phyloP scores from a whole-genome alignment of 495 filamentous ascomycete genomes.

The Choiromyces venosus region DNA sequence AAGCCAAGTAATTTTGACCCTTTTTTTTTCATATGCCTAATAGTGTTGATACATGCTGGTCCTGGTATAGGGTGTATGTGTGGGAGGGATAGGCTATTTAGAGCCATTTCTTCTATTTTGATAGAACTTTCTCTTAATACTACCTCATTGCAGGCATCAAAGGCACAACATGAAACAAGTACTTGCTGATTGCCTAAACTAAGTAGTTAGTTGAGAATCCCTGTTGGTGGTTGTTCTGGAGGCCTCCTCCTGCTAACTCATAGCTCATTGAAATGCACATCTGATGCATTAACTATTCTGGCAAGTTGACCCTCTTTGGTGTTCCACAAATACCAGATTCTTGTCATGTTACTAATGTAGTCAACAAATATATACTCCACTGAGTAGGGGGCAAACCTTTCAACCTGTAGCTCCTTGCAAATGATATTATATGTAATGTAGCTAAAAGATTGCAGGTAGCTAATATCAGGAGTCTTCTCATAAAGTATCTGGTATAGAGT shows the following conservation, averaged over 20 bases:
- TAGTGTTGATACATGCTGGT: too few relatives aligned
- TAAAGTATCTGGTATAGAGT: neutral
- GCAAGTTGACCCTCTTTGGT: neutral
- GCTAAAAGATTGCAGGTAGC: neutral
- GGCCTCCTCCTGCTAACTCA: neutral
- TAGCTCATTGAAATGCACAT: neutral
- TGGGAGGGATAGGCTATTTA: too few relatives aligned
- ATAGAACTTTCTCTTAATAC: too few relatives aligned
- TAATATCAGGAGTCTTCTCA: neutral
- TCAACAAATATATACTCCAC: constrained; percentile 6
- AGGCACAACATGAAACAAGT: too few relatives aligned
- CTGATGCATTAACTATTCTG: neutral
- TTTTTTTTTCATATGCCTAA: too few relatives aligned
- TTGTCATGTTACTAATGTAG: neutral
- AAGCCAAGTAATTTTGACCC: too few relatives aligned
- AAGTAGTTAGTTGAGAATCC: neutral
- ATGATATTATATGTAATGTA: constrained; percentile 1
- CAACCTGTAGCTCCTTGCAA: constrained; percentile 1
- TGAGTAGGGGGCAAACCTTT: neutral
- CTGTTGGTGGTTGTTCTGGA: neutral
- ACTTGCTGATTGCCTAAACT: neutral
- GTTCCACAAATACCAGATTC: constrained; percentile 7
- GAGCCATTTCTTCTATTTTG: too few relatives aligned
- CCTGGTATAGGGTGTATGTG: too few relatives aligned
- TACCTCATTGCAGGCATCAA: too few relatives aligned